Conservation (phyloP, 257 asterid genomes). For the Capsicum rhomboideum region DNA sequence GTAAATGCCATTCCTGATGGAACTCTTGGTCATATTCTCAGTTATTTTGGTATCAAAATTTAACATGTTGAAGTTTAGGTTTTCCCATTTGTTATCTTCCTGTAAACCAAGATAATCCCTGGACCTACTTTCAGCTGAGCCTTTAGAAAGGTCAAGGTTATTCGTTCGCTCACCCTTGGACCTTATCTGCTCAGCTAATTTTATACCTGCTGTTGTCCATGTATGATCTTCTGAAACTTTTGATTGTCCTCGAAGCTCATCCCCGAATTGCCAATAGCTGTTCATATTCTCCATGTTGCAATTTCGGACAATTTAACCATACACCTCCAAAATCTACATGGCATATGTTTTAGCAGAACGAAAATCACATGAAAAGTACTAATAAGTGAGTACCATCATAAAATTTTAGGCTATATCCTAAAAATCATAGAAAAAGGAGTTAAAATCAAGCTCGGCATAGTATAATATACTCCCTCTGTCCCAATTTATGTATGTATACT, state of each 20-base stretch:
- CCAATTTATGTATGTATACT: not conserved
- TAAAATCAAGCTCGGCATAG: not conserved
- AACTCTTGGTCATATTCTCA: slow-evolving; percentile 37
- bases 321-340: not conserved
- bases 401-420: not conserved
- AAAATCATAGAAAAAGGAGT: not conserved
- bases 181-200: slow-evolving; percentile 79
- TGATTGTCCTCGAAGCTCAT: slow-evolving; percentile 88
- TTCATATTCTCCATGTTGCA: slow-evolving; percentile 53
- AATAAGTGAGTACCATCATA: not conserved
- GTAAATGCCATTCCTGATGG: slow-evolving; percentile 39
- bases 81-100: slow-evolving; percentile 74
- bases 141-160: slow-evolving; percentile 77
- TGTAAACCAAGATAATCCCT: slow-evolving; percentile 54
- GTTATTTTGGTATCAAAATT: slow-evolving; percentile 52
- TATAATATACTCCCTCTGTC: not conserved
- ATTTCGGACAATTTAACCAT: slow-evolving; percentile 2
- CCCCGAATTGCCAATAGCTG: slow-evolving; percentile 90
- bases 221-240: slow-evolving; percentile 75
- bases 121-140: slow-evolving; percentile 45
- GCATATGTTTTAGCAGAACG: not conserved
- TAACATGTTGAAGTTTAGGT: slow-evolving; percentile 53
- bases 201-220: slow-evolving; percentile 73
- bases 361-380: not conserved
- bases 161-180: slow-evolving; percentile 62